phyloP scores from a whole-genome alignment of 225 moss, liverwort and hornwort genomes.

The Pleurozium schreberi region DNA sequence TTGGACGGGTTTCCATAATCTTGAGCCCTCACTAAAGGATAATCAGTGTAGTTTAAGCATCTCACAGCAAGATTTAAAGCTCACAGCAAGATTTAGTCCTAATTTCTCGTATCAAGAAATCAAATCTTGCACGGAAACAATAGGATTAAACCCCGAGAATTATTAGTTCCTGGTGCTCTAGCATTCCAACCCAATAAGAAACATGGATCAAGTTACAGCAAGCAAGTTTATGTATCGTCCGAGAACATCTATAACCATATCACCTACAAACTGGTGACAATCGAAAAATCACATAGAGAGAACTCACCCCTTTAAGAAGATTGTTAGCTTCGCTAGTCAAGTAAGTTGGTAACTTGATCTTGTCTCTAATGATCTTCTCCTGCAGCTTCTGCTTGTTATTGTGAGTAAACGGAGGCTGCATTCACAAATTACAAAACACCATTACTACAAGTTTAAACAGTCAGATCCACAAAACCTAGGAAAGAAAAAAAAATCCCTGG shows the following conservation, averaged over 20 bases:
- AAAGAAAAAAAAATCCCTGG: not conserved
- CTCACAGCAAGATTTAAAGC: not conserved
- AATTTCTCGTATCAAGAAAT: not conserved
- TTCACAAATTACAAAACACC: not conserved
- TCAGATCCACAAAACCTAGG: not conserved
- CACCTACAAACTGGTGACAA: not conserved
- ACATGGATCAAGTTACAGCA: not conserved
- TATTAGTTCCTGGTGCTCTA: not conserved
- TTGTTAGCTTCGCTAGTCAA: constrained; percentile 72
- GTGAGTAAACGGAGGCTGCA: constrained; percentile 83
- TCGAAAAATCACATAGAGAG: not conserved
- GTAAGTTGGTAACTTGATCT: constrained; percentile 75
- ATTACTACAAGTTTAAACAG: not conserved
- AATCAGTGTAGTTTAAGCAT: not conserved
- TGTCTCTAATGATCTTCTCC: constrained; percentile 84
- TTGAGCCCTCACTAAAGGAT: not conserved
- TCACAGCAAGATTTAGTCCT: not conserved
- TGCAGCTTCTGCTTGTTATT: constrained; percentile 84
- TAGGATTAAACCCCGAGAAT: not conserved
- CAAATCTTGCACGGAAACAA: not conserved
- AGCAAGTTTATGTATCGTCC: not conserved
- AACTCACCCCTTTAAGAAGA: constrained; percentile 75
- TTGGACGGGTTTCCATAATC: not conserved
- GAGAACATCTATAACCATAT: not conserved
- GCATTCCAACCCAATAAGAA: not conserved